Conservation (phyloP, 2,329 filamentous ascomycete species). For the Fusarium pseudonygamai region DNA sequence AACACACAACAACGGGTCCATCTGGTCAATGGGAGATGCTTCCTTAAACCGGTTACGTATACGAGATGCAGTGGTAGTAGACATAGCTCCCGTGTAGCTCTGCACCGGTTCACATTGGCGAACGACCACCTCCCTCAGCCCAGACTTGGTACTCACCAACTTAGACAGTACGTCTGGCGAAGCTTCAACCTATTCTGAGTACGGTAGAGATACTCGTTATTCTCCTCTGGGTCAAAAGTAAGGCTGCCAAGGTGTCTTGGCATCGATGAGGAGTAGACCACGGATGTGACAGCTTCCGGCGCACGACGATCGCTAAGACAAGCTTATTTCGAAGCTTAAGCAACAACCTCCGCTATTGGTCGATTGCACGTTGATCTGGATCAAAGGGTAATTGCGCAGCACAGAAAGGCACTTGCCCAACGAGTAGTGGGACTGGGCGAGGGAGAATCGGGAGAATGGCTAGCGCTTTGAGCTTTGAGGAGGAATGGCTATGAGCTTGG, state of each 20-base stretch:
- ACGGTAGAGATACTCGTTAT: background rate
- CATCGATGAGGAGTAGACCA: background rate
- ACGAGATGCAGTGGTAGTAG: background rate
- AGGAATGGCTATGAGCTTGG: constrained; percentile 30
- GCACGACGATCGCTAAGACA: constrained; percentile 27
- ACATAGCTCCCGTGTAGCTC: background rate
- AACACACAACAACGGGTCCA: background rate
- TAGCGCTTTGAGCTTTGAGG: background rate
- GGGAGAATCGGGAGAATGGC: background rate
- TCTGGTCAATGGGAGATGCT: background rate
- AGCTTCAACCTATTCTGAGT: background rate
- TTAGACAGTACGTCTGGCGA: background rate
- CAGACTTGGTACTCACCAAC: constrained; percentile 1
- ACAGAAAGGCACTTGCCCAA: background rate
- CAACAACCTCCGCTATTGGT: background rate
- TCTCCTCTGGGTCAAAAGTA: background rate
- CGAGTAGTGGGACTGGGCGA: background rate
- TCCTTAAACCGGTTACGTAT: background rate
- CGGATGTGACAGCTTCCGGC: constrained; percentile 28
- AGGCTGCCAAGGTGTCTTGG: constrained; percentile 9
- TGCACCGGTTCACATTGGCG: background rate
- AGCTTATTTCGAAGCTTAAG: constrained; percentile 43
- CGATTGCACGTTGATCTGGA: background rate
- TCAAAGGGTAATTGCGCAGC: constrained; percentile 2
- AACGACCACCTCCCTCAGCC: constrained; percentile 19